A percentile compares a stretch with the other conserved stretches of the same genome.
phyloP scores from a whole-genome alignment of 2,329 filamentous ascomycete genomes.

The Didymella arachidicola region DNA sequence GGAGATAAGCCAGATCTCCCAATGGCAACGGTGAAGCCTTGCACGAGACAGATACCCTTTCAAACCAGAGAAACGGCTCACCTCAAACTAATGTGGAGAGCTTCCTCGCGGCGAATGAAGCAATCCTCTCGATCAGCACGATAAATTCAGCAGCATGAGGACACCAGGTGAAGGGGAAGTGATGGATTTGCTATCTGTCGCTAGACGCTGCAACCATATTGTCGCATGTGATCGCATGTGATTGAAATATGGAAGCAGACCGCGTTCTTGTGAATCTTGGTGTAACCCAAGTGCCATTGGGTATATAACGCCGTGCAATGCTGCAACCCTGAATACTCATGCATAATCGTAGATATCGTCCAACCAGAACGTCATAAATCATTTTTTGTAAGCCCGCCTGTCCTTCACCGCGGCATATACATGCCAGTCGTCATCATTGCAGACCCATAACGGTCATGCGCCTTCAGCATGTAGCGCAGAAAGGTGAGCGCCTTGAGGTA shows the following conservation, averaged over 20 bases:
- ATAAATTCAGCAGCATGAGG: background rate
- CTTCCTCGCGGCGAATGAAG: background rate
- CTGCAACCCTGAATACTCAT: slow-evolving; percentile 18
- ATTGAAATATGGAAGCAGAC: slow-evolving; percentile 9
- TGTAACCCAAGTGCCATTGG: slow-evolving; percentile 20
- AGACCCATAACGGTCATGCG: slow-evolving; percentile 37
- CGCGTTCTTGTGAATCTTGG: slow-evolving; percentile 12
- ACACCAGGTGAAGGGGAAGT: background rate
- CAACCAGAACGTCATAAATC: slow-evolving; percentile 11
- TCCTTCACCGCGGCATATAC: slow-evolving; percentile 36
- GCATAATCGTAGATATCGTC: slow-evolving; percentile 15
- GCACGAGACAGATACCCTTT: slow-evolving; percentile 13
- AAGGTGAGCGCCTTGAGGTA: slow-evolving; percentile 39
- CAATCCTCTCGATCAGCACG: background rate
- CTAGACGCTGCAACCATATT: slow-evolving; percentile 10
- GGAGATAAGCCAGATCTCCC: slow-evolving; percentile 1
- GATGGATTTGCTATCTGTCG: slow-evolving; percentile 12
- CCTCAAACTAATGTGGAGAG: background rate
- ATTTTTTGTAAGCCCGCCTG: background rate
- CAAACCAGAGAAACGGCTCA: background rate
- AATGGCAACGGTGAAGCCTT: slow-evolving; percentile 9
- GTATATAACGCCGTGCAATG: slow-evolving; percentile 24
- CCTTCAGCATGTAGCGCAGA: slow-evolving; percentile 33
- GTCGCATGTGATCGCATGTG: background rate
- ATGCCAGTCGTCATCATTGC: slow-evolving; percentile 38